Base-by-base conservation (phyloP, 768 basidiomycete genomes). In the Trametes gibbosa region DNA sequence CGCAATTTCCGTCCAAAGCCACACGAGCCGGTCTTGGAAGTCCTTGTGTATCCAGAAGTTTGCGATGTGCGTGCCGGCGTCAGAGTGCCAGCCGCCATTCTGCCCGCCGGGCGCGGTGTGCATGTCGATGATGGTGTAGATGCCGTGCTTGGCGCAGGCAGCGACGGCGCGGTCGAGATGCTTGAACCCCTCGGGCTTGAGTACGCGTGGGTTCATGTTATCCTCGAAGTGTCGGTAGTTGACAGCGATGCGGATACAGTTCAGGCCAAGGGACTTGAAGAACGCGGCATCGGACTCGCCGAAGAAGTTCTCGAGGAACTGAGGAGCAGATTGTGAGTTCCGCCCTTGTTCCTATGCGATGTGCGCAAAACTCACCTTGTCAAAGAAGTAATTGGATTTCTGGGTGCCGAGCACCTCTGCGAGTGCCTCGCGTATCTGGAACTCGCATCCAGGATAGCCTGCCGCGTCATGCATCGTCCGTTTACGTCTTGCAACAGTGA, bases 241-340 rank as follows among this genome's bases (percentile, higher is more conserved):
- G 73, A 91, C 83, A 2, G 89, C 79, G 34, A 90, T 72, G 16
- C 92, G 85, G 58, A 93, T 87, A 68, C 85, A 90, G 75, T 93
- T 94, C 46, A 94, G 73, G 1, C 89, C 90, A 12, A 92, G 82
- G 50, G 80, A 84, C 63, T 85, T 87, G 78, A 89, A 92, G 75
- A 89, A 90, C 50, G 76, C 75, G 16, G 90, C 90, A 66, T 92
- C 92, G 19, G 77, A 76, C 27, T 90, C 89, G 50, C 79, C 76
- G 77, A 93, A 94, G 77, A 92, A 93, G 69, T 92, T 84, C 69
- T 92, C 87, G 13, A 92, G 77, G 73, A 92, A 91, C 88, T 32
- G 5, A 32, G 29, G 29, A 32, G 4, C 5, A 5, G 10, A 5
- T 32, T 32, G 29, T 32, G 29, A 32, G 27, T 50, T 17, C 29